These are phyloP conservation scores for Basidiobolus heterosporus DNA, from an alignment of 371 early-diverging fungal genomes.

Conservation along the genomic window DNA sequence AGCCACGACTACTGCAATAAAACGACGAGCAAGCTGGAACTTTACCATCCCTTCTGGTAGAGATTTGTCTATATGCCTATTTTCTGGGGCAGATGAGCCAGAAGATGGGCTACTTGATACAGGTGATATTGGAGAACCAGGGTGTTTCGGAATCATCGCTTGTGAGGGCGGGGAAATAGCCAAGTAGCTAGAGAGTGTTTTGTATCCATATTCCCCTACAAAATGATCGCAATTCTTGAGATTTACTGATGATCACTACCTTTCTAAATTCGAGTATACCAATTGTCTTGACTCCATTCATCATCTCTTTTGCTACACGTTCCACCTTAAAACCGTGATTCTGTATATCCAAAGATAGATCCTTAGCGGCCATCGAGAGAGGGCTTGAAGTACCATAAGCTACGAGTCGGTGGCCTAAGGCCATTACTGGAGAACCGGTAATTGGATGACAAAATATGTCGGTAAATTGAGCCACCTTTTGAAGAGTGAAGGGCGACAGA, in stretches of 20 bases:
- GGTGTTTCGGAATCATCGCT: background rate
- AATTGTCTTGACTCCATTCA: slow-evolving; percentile 46
- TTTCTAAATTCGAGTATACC: slow-evolving; percentile 16
- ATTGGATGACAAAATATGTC: too few species aligned
- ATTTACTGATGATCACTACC: background rate
- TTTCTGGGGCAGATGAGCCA: slow-evolving; percentile 5
- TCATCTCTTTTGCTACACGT: slow-evolving; percentile 46
- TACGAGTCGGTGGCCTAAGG: too few species aligned
- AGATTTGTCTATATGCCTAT: background rate
- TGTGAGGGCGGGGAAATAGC: slow-evolving; percentile 5
- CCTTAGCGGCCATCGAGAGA: too few species aligned
- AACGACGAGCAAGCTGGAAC: background rate
- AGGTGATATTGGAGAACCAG: background rate
- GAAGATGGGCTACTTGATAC: background rate
- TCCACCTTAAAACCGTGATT: slow-evolving; percentile 1
- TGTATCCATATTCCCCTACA: slow-evolving; percentile 17
- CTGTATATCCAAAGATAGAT: too few species aligned
- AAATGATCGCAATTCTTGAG: too few species aligned
- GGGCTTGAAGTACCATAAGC: too few species aligned
- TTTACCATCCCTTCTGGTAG: background rate
- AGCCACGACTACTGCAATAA: background rate
- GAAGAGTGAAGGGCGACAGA: too few species aligned
- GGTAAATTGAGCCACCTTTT: too few species aligned
- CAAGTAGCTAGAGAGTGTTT: slow-evolving; percentile 27
- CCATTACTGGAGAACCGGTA: too few species aligned